Evolutionary conservation across 139 green algal genomes (phyloP).

Genomic region (Yamagishiella unicocca): DNA sequence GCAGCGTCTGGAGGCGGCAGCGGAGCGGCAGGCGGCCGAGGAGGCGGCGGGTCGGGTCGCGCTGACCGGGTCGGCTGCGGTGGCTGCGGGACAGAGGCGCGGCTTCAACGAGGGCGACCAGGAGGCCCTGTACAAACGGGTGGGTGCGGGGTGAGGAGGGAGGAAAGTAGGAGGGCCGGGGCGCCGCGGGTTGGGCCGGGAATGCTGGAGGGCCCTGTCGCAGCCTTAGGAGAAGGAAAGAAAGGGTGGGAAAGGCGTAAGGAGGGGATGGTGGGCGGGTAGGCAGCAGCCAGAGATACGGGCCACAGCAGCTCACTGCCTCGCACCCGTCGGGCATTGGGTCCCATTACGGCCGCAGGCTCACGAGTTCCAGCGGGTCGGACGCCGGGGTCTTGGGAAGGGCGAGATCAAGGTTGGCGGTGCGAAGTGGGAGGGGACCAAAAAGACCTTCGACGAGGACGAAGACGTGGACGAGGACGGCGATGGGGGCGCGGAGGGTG

Average conservation of each 20-base stretch:
- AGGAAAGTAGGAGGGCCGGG: too few relatives aligned
- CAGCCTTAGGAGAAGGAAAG: too few relatives aligned
- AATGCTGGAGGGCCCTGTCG: too few relatives aligned
- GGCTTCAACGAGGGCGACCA: slow-evolving; percentile 83
- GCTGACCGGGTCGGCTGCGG: neutral
- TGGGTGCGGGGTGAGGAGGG: neutral
- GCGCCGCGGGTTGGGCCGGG: neutral
- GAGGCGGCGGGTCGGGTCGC: slow-evolving; percentile 19
- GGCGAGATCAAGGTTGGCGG: slow-evolving; percentile 70
- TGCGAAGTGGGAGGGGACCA: slow-evolving; percentile 81
- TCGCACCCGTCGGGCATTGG: neutral
- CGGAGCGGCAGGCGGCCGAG: slow-evolving; percentile 38
- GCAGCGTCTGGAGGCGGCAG: slow-evolving; percentile 23
- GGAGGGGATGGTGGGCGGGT: too few relatives aligned
- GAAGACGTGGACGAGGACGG: slow-evolving; percentile 47
- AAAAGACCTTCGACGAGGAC: slow-evolving; percentile 77
- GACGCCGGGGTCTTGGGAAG: slow-evolving; percentile 63
- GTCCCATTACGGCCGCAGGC: slow-evolving; percentile 23
- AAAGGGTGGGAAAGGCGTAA: too few relatives aligned
- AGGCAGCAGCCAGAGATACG: too few relatives aligned
- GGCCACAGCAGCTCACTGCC: too few relatives aligned
- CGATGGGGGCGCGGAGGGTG: slow-evolving; percentile 2
- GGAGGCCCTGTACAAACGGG: slow-evolving; percentile 66
- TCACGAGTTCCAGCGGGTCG: slow-evolving; percentile 62
- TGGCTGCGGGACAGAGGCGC: slow-evolving; percentile 43